Conservation (phyloP, 1,284 basidiomycete genomes). For the Rhodotorula sp. region DNA sequence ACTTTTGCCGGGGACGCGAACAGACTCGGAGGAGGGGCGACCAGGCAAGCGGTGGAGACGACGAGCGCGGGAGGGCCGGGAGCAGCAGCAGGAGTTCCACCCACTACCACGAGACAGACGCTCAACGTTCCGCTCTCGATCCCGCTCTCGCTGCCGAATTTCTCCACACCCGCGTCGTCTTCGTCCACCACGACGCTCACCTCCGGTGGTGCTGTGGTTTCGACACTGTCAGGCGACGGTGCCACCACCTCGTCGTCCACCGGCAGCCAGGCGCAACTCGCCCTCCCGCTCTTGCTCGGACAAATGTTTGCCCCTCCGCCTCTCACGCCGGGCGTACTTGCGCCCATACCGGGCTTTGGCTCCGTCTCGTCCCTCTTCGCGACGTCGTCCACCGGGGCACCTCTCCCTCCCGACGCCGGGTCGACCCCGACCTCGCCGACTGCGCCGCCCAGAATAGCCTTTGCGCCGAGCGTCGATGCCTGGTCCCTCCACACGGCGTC, state of each 20-base stretch:
- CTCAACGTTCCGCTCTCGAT: conserved; percentile 1
- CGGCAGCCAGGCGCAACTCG: conserved; percentile 23
- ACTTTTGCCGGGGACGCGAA: neutral
- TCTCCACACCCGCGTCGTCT: neutral
- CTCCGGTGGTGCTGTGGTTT: neutral
- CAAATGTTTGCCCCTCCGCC: conserved; percentile 39
- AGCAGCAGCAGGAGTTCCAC: neutral
- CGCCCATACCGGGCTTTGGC: conserved; percentile 18
- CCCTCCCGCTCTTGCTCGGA: conserved; percentile 38
- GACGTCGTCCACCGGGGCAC: neutral
- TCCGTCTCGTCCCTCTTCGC: neutral
- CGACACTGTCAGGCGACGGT: neutral
- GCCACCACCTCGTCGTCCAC: neutral
- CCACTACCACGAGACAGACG: neutral
- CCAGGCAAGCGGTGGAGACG: neutral
- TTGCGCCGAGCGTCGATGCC: conserved; percentile 30
- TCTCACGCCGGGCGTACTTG: conserved; percentile 34
- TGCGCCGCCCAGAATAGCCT: neutral
- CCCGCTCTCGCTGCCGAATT: neutral
- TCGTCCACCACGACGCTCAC: too few species aligned
- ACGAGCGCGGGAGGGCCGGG: neutral
- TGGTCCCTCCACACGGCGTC: conserved; percentile 22
- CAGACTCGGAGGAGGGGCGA: neutral
- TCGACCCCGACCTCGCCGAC: neutral
- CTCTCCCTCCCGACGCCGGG: neutral